Conservation (phyloP, 345 rosid genomes). For the Erodium maritimum region DNA sequence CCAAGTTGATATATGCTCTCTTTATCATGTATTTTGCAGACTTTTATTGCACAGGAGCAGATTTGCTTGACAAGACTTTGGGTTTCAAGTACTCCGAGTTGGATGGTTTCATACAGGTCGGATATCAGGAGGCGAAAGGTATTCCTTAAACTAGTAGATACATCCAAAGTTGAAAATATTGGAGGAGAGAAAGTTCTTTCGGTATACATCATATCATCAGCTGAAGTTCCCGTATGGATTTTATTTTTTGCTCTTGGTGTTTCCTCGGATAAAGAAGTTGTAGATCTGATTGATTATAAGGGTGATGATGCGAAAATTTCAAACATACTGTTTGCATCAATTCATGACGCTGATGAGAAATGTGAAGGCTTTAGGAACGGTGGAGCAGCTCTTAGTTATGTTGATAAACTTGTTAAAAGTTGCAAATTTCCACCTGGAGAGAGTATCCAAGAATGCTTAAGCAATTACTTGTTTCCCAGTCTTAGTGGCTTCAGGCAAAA, state of each 20-base stretch:
- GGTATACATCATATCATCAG: conserved; percentile 56
- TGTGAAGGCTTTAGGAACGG: conserved; percentile 37
- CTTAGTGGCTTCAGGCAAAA: conserved; percentile 46
- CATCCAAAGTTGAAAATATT: conserved; percentile 29
- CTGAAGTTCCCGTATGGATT: conserved; percentile 68
- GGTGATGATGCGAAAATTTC: conserved; percentile 38
- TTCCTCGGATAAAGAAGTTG: conserved; percentile 55
- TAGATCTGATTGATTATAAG: conserved; percentile 47
- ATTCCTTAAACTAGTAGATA: conserved; percentile 41
- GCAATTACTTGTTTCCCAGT: conserved; percentile 50
- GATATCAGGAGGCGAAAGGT: conserved; percentile 55
- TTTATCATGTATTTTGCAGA: conserved; percentile 33
- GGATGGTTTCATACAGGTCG: conserved; percentile 61
- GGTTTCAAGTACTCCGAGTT: conserved; percentile 46
- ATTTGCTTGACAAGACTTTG: conserved; percentile 65
- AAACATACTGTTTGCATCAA: conserved; percentile 51
- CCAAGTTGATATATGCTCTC: neutral
- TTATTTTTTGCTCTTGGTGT: conserved; percentile 80
- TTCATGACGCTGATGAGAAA: conserved; percentile 55
- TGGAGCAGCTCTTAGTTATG: conserved; percentile 28
- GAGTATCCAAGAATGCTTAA: conserved; percentile 44
- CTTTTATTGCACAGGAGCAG: conserved; percentile 84
- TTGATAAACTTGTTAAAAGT: conserved; percentile 24
- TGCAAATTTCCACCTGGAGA: conserved; percentile 74
- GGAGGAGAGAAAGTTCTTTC: conserved; percentile 59